Evolutionary conservation across 306 rosid genomes (phyloP).

Genomic region (Vachellia pachyceras): DNA sequence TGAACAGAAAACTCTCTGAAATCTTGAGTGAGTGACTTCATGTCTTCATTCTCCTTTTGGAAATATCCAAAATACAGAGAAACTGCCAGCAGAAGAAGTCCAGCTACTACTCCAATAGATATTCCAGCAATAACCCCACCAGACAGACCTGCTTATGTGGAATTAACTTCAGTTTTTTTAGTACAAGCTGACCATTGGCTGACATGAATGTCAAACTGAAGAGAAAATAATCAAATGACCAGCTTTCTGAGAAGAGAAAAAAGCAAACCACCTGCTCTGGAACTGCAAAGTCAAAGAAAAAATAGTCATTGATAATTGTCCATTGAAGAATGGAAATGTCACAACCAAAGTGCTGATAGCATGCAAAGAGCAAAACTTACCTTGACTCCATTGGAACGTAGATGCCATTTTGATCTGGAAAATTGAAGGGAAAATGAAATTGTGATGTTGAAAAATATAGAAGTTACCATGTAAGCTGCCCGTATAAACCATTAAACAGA

Average conservation of each 20-base stretch:
- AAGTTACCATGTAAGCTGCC: not conserved
- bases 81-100: slow-evolving; percentile 47
- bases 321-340: slow-evolving; percentile 11
- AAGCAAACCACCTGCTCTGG: slow-evolving; percentile 60
- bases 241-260: slow-evolving; percentile 51
- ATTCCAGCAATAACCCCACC: slow-evolving; percentile 60
- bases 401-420: slow-evolving; percentile 69
- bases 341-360: slow-evolving; percentile 19
- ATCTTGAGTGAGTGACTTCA: slow-evolving; percentile 34
- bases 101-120: slow-evolving; percentile 59
- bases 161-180: slow-evolving; percentile 1
- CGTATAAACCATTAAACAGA: not conserved
- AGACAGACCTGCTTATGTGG: slow-evolving; percentile 52
- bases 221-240: slow-evolving; percentile 34
- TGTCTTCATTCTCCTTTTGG: slow-evolving; percentile 48
- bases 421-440: slow-evolving; percentile 36
- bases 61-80: slow-evolving; percentile 46
- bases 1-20: slow-evolving; percentile 58
- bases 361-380: slow-evolving; percentile 50
- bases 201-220: slow-evolving; percentile 32
- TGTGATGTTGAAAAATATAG: not conserved
- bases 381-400: slow-evolving; percentile 54
- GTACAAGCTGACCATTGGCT: slow-evolving; percentile 24
- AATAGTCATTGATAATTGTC: slow-evolving; percentile 23
- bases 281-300: slow-evolving; percentile 64